These are phyloP conservation scores for Spizellomyces sp. DNA, from an alignment of 192 early-diverging fungal species.

Conservation along the genomic window DNA sequence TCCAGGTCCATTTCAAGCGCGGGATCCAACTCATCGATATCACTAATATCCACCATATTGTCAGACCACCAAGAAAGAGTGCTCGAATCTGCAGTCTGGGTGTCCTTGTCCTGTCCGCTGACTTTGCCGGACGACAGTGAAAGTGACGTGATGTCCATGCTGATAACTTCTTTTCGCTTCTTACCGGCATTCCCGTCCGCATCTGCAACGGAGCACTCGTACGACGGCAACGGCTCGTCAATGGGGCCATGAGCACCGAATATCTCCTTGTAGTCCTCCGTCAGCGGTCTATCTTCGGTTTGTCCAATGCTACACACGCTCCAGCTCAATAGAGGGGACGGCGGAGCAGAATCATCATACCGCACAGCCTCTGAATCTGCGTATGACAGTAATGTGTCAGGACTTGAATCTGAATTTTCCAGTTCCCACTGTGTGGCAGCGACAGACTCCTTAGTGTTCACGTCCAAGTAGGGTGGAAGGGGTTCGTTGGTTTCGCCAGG, in stretches of 20 bases:
- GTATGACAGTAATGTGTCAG: neutral
- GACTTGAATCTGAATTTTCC: too few relatives aligned
- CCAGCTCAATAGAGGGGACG: neutral
- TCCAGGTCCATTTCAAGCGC: too few relatives aligned
- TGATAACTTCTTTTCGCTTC: too few relatives aligned
- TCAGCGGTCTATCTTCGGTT: neutral
- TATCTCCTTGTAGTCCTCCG: neutral
- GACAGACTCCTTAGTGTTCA: neutral
- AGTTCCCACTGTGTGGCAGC: neutral
- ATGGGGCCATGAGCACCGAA: neutral
- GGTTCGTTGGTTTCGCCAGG: slow-evolving; percentile 8
- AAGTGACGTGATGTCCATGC: too few relatives aligned
- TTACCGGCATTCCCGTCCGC: too few relatives aligned
- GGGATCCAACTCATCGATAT: too few relatives aligned
- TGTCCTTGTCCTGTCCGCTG: too few relatives aligned
- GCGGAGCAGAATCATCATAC: neutral
- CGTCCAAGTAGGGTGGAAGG: slow-evolving; percentile 15
- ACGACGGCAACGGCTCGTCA: slow-evolving; percentile 26
- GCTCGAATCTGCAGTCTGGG: too few relatives aligned
- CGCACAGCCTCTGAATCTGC: neutral
- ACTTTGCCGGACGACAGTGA: too few relatives aligned
- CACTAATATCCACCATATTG: too few relatives aligned
- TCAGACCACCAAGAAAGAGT: too few relatives aligned
- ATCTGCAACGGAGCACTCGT: slow-evolving; percentile 14
- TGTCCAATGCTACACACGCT: neutral